phyloP scores from a whole-genome alignment of 306 rosid genomes.

The Castanea crenata region DNA sequence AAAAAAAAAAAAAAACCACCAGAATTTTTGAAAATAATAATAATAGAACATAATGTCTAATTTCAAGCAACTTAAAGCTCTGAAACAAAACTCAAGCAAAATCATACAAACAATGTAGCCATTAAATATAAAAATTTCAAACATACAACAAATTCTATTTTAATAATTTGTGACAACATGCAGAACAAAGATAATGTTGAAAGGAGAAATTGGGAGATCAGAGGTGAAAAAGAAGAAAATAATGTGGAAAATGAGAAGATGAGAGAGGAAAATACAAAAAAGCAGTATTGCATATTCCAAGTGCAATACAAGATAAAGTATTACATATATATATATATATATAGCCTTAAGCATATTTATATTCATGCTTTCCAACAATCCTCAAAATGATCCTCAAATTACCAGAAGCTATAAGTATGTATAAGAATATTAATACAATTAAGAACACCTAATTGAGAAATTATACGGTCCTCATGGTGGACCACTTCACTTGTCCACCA shows the following conservation, averaged over 20 bases:
- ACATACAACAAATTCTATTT: neutral
- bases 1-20: constrained; percentile 1
- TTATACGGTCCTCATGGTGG: no score
- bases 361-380: neutral
- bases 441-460: neutral
- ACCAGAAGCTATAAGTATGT: neutral
- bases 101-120: neutral
- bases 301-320: neutral
- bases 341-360: neutral
- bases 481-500: no score
- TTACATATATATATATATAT: neutral
- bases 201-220: neutral
- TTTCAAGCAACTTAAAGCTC: neutral
- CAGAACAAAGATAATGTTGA: neutral
- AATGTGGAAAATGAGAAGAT: neutral
- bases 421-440: neutral
- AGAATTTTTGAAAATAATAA: neutral
- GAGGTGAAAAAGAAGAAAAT: neutral
- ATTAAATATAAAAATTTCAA: neutral
- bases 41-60: neutral
- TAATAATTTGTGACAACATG: neutral
- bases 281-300: neutral
- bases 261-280: neutral
- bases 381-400: neutral
- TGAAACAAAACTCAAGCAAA: no score